These are phyloP conservation scores for Candida incommunis DNA, from an alignment of 805 yeast genomes.

Conservation along the genomic window DNA sequence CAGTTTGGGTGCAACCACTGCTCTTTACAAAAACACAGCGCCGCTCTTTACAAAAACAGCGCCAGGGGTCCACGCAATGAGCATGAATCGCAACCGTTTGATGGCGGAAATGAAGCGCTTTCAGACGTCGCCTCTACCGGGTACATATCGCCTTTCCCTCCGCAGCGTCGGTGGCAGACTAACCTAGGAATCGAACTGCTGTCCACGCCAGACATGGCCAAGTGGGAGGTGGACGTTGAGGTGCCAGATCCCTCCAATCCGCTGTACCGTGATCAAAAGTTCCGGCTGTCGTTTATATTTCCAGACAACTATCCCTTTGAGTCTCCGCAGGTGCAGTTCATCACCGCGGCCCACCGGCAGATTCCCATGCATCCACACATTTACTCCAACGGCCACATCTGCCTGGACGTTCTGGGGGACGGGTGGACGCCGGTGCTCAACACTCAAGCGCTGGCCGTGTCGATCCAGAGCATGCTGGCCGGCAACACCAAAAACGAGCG, in stretches of 20 bases:
- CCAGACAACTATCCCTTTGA: constrained; percentile 39
- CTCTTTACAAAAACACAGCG: too few relatives aligned
- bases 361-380: constrained; percentile 66
- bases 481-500: constrained; percentile 23
- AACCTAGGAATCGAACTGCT: constrained; percentile 17
- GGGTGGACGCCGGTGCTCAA: constrained; percentile 58
- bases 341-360: constrained; percentile 15
- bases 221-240: constrained; percentile 26
- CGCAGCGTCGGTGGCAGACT: background rate
- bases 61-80: too few relatives aligned
- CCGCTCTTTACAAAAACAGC: too few relatives aligned
- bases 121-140: background rate
- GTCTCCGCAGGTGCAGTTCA: constrained; percentile 43
- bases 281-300: constrained; percentile 30
- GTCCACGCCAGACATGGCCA: constrained; percentile 21
- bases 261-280: constrained; percentile 26
- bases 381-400: constrained; percentile 67
- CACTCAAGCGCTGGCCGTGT: constrained; percentile 24
- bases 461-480: constrained; percentile 51
- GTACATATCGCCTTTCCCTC: background rate
- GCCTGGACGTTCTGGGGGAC: constrained; percentile 46
- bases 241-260: constrained; percentile 21
- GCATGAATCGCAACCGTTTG: background rate
- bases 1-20: too few relatives aligned
- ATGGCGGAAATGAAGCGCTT: background rate